Conservation (phyloP, 139 green algal species). For the Chlorella sorokiniana region DNA sequence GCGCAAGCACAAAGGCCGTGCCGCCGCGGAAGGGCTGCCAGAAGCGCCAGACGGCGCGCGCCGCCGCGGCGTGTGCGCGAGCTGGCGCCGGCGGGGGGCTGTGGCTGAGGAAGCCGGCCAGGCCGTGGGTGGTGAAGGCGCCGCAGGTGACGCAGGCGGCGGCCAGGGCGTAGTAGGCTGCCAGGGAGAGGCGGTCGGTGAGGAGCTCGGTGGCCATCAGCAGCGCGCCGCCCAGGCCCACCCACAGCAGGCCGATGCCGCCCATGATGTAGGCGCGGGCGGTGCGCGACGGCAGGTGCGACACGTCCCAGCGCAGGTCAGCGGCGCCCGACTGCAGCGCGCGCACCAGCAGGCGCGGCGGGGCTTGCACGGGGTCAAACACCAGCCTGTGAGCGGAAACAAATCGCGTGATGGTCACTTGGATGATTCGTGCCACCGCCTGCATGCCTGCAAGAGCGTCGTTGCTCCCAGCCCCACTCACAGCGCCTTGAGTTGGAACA, state of each 20-base stretch:
- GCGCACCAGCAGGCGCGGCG: constrained; percentile 15
- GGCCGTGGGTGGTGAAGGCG: constrained; percentile 76
- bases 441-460: no score
- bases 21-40: constrained; percentile 85
- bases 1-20: constrained; percentile 73
- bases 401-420: no score
- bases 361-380: constrained; percentile 44
- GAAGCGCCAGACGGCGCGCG: constrained; percentile 66
- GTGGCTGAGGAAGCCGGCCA: constrained; percentile 72
- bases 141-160: constrained; percentile 69
- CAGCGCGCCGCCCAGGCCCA: constrained; percentile 44
- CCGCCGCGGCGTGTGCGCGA: background rate
- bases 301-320: constrained; percentile 30
- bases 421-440: no score
- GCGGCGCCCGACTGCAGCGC: background rate
- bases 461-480: no score
- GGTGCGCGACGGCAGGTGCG: constrained; percentile 19
- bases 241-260: constrained; percentile 59
- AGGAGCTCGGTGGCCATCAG: constrained; percentile 51
- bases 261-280: constrained; percentile 11
- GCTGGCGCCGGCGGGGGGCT: background rate
- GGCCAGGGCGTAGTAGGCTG: constrained; percentile 71
- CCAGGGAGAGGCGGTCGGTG: background rate
- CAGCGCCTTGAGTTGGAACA: constrained; percentile 62
- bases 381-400: no score